Conservation (phyloP, 345 rosid genomes). For the Citrus cavaleriei region DNA sequence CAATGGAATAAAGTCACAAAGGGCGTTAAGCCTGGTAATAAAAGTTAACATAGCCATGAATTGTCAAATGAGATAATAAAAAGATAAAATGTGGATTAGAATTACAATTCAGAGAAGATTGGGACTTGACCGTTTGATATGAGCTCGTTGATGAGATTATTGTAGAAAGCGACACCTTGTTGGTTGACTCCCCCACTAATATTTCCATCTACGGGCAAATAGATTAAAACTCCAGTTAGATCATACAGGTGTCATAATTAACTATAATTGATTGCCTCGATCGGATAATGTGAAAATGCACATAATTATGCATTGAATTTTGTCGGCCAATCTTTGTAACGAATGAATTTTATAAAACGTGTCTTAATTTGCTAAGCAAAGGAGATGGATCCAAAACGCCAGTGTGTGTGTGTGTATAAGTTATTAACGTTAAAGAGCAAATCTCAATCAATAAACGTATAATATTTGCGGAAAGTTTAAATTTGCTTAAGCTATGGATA, state of each 20-base stretch:
- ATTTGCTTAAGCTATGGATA: too few relatives aligned
- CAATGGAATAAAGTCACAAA: conserved; percentile 55
- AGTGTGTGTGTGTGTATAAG: too few relatives aligned
- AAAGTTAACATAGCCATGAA: too few relatives aligned
- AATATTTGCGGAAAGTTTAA: not conserved
- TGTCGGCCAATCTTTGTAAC: too few relatives aligned
- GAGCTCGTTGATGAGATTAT: conserved; percentile 21
- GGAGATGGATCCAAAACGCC: too few relatives aligned
- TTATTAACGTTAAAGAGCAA: too few relatives aligned
- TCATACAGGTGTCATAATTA: not conserved
- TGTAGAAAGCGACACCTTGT: conserved; percentile 28
- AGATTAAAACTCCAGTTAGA: not conserved
- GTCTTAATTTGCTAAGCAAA: too few relatives aligned
- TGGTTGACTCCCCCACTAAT: conserved; percentile 28
- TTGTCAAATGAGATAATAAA: not conserved
- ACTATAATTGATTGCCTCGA: not conserved
- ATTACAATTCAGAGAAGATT: not conserved
- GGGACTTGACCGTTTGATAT: conserved; percentile 17
- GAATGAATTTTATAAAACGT: too few relatives aligned
- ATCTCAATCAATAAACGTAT: not conserved
- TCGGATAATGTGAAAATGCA: not conserved
- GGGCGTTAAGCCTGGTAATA: conserved; percentile 41
- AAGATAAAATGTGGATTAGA: not conserved
- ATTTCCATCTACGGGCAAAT: conserved; percentile 23
- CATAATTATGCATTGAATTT: too few relatives aligned